These are phyloP conservation scores for Penicillium samsonianum DNA, from an alignment of 495 filamentous ascomycete genomes.

Conservation along the genomic window DNA sequence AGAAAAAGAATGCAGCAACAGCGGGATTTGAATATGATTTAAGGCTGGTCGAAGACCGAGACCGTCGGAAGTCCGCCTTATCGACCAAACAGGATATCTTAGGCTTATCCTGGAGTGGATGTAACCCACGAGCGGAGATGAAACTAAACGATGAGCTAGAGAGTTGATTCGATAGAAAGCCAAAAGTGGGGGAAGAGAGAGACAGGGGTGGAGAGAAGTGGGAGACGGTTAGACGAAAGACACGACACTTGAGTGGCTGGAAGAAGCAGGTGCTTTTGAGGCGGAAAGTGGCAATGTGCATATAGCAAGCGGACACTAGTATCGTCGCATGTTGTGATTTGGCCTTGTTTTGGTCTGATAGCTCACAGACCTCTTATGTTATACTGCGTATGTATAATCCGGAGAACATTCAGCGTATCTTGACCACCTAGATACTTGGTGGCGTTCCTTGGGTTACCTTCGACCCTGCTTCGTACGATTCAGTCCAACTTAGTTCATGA, in stretches of 20 bases:
- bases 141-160: neutral
- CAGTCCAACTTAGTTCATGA: neutral
- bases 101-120: constrained; percentile 11
- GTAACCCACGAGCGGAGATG: constrained; percentile 16
- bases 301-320: neutral
- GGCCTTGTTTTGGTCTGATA: neutral
- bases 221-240: neutral
- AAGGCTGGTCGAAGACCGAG: constrained; percentile 1
- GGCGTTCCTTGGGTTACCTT: constrained; percentile 22
- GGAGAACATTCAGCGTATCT: neutral
- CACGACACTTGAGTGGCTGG: neutral
- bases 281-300: neutral
- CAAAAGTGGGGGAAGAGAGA: constrained; percentile 5
- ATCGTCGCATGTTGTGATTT: neutral
- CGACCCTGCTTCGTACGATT: neutral
- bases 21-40: neutral
- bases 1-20: constrained; percentile 3
- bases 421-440: neutral
- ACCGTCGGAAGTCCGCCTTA: constrained; percentile 25
- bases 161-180: constrained; percentile 12
- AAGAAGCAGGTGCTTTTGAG: neutral
- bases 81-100: constrained; percentile 16
- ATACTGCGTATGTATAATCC: neutral
- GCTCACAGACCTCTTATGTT: neutral
- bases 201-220: constrained; percentile 1